These are phyloP conservation scores for Plenodomus tracheiphilus DNA, from an alignment of 2,329 filamentous ascomycete species.

Conservation along the genomic window DNA sequence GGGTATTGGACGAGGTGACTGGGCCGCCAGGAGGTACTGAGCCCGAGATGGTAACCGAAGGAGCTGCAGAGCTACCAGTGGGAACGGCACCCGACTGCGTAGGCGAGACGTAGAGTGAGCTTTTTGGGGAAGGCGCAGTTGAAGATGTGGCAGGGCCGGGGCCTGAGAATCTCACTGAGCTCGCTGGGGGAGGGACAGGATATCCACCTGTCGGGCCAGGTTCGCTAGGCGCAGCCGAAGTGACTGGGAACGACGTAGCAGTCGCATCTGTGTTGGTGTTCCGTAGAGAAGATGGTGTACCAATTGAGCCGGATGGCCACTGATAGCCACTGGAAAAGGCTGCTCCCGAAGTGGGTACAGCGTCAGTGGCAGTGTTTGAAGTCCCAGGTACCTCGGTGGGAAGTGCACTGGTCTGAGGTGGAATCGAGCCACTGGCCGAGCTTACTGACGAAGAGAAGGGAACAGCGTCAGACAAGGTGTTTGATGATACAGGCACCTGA, in stretches of 20 bases:
- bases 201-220: conserved; percentile 5
- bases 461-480: conserved; percentile 11
- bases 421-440: conserved; percentile 3
- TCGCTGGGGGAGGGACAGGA: not conserved
- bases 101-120: not conserved
- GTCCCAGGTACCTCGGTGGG: not conserved
- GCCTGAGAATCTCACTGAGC: not conserved
- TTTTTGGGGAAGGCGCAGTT: not conserved
- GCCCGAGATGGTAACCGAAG: not conserved
- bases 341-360: conserved; percentile 5
- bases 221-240: not conserved
- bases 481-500: too few relatives aligned
- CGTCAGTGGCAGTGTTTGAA: conserved; percentile 3
- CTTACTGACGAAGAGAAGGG: conserved; percentile 7
- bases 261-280: conserved; percentile 3
- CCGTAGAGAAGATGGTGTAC: not conserved
- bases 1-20: not conserved
- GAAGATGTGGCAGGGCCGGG: not conserved
- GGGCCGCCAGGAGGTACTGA: conserved; percentile 1
- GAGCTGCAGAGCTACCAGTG: not conserved
- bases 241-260: not conserved
- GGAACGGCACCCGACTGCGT: not conserved
- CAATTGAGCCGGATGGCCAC: not conserved
- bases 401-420: conserved; percentile 10
- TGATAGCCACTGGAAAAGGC: conserved; percentile 1